Conservation (phyloP, 257 asterid genomes). For the Solanum piurae region DNA sequence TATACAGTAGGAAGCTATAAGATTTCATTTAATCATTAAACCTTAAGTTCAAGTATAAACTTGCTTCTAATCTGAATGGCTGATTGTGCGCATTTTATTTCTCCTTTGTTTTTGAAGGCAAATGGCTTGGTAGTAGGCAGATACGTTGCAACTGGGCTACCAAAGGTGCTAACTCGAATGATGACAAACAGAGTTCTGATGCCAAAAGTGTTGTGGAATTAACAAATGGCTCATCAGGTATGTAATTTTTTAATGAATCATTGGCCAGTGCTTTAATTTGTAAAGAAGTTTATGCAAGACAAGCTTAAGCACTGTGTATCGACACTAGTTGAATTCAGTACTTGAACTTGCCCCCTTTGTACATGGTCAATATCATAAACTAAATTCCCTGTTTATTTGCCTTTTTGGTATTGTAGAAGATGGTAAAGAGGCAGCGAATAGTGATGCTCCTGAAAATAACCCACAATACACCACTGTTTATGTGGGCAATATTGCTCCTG, state of each 20-base stretch:
- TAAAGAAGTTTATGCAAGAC: neutral
- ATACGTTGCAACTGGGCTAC: conserved; percentile 97
- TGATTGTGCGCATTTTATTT: neutral
- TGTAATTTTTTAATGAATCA: neutral
- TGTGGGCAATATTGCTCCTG: conserved; percentile 92
- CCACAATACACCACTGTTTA: conserved; percentile 86
- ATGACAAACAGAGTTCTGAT: conserved; percentile 67
- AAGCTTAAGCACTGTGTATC: neutral
- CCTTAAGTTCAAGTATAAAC: neutral
- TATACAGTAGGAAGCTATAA: neutral
- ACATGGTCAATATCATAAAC: neutral
- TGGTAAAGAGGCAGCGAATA: conserved; percentile 57
- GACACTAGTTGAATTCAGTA: neutral
- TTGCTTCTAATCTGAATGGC: neutral
- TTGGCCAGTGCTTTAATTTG: neutral
- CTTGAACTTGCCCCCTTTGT: neutral
- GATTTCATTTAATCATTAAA: neutral
- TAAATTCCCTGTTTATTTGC: neutral
- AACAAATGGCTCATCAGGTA: conserved; percentile 68
- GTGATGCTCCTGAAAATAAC: conserved; percentile 84
- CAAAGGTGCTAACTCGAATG: conserved; percentile 68
- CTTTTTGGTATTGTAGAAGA: conserved; percentile 47
- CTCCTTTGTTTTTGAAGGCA: conserved; percentile 32
- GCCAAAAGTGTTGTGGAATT: conserved; percentile 77
- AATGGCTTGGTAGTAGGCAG: conserved; percentile 95